Evolutionary conservation across 176 grass and related monocot genomes (phyloP).

Genomic region (Poa pratensis): DNA sequence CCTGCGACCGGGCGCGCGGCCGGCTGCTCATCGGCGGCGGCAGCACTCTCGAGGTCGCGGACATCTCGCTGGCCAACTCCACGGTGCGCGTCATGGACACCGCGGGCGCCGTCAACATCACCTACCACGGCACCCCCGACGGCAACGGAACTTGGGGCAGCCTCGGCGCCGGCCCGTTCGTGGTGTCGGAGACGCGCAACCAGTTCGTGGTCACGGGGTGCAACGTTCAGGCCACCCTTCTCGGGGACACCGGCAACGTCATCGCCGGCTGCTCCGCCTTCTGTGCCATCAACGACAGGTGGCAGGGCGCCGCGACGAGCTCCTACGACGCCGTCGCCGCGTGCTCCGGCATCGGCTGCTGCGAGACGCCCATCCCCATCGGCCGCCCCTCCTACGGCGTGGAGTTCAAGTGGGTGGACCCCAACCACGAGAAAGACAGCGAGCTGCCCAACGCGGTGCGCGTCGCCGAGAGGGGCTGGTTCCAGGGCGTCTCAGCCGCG

Average conservation of each 20-base stretch:
- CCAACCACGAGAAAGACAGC: not conserved
- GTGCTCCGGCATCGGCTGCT: conserved; percentile 1
- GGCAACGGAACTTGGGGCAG: not conserved
- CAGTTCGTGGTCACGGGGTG: conserved; percentile 3
- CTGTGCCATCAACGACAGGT: conserved; percentile 8
- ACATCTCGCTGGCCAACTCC: not conserved
- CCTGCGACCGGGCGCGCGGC: not conserved
- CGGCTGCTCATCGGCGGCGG: not conserved
- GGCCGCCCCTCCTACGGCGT: conserved; percentile 4
- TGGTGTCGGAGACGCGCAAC: conserved; percentile 4
- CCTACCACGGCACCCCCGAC: not conserved
- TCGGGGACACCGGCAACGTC: conserved; percentile 11
- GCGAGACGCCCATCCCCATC: not conserved
- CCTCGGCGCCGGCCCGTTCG: not conserved
- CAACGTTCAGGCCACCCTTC: not conserved
- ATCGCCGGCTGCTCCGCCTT: conserved; percentile 13
- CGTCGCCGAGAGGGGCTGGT: conserved; percentile 2
- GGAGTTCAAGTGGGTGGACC: conserved; percentile 7
- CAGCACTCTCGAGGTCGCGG: not conserved
- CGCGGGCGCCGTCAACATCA: not conserved
- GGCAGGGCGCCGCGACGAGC: not conserved
- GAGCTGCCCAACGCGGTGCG: not conserved
- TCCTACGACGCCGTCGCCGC: not conserved
- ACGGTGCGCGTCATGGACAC: not conserved
- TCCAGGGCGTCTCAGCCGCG: not conserved